Conservation (phyloP, 352 stramenopile genomes). For the Phytophthora gonapodyides region DNA sequence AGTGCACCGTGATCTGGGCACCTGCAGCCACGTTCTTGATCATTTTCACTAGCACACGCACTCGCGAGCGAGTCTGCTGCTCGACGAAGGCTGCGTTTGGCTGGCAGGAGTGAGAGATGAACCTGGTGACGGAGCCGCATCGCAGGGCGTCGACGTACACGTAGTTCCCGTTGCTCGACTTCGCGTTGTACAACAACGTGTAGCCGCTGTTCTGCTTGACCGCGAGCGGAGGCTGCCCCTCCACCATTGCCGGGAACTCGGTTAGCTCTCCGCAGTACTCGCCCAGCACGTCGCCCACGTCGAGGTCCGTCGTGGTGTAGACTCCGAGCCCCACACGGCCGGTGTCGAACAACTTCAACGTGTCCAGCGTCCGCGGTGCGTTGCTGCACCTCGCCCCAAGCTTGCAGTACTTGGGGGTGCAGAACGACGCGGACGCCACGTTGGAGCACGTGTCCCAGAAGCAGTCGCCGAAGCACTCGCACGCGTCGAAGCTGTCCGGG, state of each 20-base stretch:
- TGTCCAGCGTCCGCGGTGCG: background rate
- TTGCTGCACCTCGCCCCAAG: background rate
- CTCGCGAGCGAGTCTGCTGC: background rate
- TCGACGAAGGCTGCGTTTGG: background rate
- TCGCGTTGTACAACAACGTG: background rate
- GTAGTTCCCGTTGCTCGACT: background rate
- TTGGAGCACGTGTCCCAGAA: too few species aligned
- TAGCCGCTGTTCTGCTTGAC: too few species aligned
- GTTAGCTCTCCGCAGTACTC: background rate
- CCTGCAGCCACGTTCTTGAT: background rate
- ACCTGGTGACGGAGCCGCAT: background rate
- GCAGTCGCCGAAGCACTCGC: conserved; percentile 9
- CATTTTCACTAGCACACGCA: background rate
- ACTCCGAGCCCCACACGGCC: background rate
- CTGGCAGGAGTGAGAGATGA: background rate
- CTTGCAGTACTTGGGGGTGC: background rate
- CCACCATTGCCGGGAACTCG: too few species aligned
- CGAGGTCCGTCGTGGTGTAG: too few species aligned
- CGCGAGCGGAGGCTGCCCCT: too few species aligned
- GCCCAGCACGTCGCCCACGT: background rate
- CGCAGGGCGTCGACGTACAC: background rate
- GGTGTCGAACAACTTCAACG: background rate
- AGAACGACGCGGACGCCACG: too few species aligned
- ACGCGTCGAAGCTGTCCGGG: conserved; percentile 7
- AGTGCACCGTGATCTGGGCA: background rate